A percentile compares a stretch with the other conserved stretches of the same genome.
Conservation (phyloP, 306 rosid species). For the Lathyrus aphaca region DNA sequence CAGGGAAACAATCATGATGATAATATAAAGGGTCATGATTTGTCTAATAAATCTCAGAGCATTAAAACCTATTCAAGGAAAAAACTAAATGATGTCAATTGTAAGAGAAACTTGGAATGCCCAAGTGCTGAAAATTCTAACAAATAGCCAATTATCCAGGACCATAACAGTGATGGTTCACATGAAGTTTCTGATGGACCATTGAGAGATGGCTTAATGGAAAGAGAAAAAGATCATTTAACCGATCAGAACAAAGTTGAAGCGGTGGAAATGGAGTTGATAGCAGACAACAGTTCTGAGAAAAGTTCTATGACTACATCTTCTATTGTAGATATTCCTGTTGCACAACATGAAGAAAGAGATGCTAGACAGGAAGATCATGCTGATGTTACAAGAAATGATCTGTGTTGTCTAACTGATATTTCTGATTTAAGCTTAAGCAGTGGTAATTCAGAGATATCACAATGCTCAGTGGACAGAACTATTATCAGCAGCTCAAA, state of each 20-base stretch:
- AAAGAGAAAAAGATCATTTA: slow-evolving; percentile 28
- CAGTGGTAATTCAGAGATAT: slow-evolving; percentile 37
- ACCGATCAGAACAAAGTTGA: slow-evolving; percentile 35
- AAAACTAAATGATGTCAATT: slow-evolving; percentile 6
- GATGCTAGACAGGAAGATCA: slow-evolving; percentile 33
- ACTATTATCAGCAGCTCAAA: slow-evolving; percentile 40
- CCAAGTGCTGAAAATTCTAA: slow-evolving; percentile 25
- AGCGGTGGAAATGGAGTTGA: slow-evolving; percentile 32
- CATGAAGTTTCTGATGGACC: slow-evolving; percentile 32
- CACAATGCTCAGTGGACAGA: slow-evolving; percentile 42
- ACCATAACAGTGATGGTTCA: slow-evolving; percentile 30
- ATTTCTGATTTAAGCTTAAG: slow-evolving; percentile 44
- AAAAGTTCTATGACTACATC: slow-evolving; percentile 16
- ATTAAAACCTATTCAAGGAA: slow-evolving; percentile 32
- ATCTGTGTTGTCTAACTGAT: slow-evolving; percentile 35
- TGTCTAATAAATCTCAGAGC: neutral
- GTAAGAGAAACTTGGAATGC: neutral
- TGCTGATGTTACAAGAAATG: slow-evolving; percentile 30
- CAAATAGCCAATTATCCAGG: slow-evolving; percentile 29
- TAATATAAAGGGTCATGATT: slow-evolving; percentile 12
- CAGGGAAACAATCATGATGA: slow-evolving; percentile 20
- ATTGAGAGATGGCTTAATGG: slow-evolving; percentile 29
- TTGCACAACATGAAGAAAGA: slow-evolving; percentile 38
- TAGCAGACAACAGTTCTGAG: slow-evolving; percentile 14
- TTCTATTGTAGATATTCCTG: slow-evolving; percentile 32